These are phyloP conservation scores for Passiflora organensis DNA, from an alignment of 345 rosid genomes.

Conservation along the genomic window DNA sequence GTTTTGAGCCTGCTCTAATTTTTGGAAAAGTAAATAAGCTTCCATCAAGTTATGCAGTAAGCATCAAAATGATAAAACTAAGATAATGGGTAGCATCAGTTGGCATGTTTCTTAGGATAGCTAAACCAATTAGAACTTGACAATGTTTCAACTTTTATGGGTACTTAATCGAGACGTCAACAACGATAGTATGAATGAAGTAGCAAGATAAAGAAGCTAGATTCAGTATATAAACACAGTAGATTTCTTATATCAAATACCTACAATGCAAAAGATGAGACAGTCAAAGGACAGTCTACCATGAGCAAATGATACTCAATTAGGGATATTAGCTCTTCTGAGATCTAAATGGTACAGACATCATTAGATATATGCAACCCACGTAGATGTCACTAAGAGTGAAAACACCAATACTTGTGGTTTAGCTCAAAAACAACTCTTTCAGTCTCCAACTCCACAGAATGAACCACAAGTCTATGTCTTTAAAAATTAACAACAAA, in stretches of 20 bases:
- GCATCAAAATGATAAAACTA: background rate
- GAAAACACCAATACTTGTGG: background rate
- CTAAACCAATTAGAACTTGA: no score
- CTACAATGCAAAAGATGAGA: no score
- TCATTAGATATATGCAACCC: no score
- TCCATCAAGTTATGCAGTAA: background rate
- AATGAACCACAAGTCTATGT: background rate
- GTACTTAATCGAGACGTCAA: background rate
- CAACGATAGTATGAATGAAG: background rate
- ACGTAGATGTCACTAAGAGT: background rate
- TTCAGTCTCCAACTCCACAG: background rate
- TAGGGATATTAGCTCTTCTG: no score
- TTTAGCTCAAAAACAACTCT: background rate
- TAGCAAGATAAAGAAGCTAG: background rate
- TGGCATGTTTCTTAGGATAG: background rate
- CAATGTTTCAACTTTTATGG: no score
- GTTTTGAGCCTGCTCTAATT: conserved; percentile 69
- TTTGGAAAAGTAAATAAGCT: conserved; percentile 16
- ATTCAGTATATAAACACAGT: no score
- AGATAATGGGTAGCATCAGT: background rate
- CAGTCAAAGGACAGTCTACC: no score
- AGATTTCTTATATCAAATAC: no score
- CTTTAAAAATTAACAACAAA: background rate
- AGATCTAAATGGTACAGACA: no score
- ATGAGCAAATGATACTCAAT: no score